These are phyloP conservation scores for Suillus lakei DNA, from an alignment of 768 basidiomycete species.

Conservation along the genomic window DNA sequence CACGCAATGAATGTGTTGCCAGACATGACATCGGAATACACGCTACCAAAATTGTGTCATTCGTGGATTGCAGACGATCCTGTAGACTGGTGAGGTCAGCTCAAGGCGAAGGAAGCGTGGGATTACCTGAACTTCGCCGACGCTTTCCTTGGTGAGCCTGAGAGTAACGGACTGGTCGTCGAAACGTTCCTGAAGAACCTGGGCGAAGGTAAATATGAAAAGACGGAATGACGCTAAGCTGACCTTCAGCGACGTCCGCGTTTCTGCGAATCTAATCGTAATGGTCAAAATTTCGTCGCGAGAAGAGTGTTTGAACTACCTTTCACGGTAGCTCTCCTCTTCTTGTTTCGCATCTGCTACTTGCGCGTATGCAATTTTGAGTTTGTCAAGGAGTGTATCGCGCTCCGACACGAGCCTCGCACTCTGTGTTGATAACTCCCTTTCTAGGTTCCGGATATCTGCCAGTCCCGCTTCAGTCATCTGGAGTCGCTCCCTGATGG, in stretches of 20 bases:
- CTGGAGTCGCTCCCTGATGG: constrained; percentile 20
- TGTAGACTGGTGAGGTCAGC: constrained; percentile 9
- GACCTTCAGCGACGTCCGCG: constrained; percentile 30
- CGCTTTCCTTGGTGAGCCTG: constrained; percentile 56
- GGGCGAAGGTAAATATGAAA: not conserved
- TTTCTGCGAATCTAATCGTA: constrained; percentile 23
- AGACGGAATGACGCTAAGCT: not conserved
- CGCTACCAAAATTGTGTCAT: constrained; percentile 24
- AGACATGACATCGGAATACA: not conserved
- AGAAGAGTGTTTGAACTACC: constrained; percentile 20
- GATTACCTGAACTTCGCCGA: constrained; percentile 54
- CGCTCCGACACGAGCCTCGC: constrained; percentile 23
- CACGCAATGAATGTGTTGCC: constrained; percentile 3
- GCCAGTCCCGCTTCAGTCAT: constrained; percentile 19
- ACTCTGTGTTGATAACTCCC: constrained; percentile 19
- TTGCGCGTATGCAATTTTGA: constrained; percentile 19
- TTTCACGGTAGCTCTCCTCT: constrained; percentile 25
- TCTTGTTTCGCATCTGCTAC: constrained; percentile 22
- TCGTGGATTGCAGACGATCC: constrained; percentile 28
- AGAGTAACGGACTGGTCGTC: constrained; percentile 61
- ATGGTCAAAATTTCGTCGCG: constrained; percentile 4
- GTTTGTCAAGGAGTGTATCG: constrained; percentile 24
- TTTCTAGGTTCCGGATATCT: constrained; percentile 25
- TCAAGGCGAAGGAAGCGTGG: not conserved
- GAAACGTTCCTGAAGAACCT: constrained; percentile 62